Conservation (phyloP, 75 land plant species). For the Pseudotsuga menziesii region DNA sequence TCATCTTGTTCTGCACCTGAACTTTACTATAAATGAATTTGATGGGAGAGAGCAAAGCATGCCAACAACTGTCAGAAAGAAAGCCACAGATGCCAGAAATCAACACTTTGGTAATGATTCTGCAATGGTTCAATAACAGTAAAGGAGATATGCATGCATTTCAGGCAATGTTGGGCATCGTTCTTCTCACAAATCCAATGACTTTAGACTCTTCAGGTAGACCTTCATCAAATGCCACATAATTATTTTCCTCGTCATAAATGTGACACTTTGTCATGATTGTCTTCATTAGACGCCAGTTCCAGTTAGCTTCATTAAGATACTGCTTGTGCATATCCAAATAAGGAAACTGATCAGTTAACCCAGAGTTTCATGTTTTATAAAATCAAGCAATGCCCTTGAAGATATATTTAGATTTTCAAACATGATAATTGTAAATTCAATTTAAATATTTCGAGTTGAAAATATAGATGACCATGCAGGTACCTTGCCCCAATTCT, state of each 20-base stretch:
- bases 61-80: too few relatives aligned
- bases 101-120: too few relatives aligned
- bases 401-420: neutral
- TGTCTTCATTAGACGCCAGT: constrained; percentile 94
- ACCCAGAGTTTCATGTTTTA: neutral
- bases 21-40: too few relatives aligned
- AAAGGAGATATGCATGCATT: too few relatives aligned
- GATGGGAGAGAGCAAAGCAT: too few relatives aligned
- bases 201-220: constrained; percentile 61
- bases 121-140: too few relatives aligned
- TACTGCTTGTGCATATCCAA: constrained; percentile 38
- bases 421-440: neutral
- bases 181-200: constrained; percentile 55
- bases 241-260: constrained; percentile 58
- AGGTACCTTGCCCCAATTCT: constrained; percentile 92
- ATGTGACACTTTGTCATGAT: constrained; percentile 89
- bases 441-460: neutral
- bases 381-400: neutral
- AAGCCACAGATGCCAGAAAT: too few relatives aligned
- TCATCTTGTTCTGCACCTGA: too few relatives aligned
- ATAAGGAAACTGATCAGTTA: neutral
- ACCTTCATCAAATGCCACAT: constrained; percentile 63
- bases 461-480: neutral
- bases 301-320: constrained; percentile 82
- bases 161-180: constrained; percentile 52